Base-by-base conservation (phyloP, 2,329 filamentous ascomycete species). In the Arthrobotrys pseudoclavata region DNA sequence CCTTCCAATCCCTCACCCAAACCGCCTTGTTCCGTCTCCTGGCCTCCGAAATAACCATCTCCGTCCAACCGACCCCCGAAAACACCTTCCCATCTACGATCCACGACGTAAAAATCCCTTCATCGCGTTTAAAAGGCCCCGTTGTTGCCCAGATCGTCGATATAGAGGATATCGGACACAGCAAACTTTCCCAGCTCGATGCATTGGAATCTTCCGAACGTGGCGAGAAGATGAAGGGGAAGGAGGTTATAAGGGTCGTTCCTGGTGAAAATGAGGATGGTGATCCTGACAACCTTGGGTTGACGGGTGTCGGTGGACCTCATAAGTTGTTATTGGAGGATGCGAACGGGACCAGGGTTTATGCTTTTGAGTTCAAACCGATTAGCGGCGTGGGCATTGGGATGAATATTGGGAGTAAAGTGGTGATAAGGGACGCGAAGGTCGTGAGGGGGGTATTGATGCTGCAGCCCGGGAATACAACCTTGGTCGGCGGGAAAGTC, bases 301-400 rank as follows among this genome's bases (percentile, higher is more conserved):
- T 76, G 5, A 61, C 53, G 9, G 72, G 72, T 12, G 72, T 53
- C 0, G 82, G 82, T 1, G 88, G 91, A 0, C 91, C 93, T 24
- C 94, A 97, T 85, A 91, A 93, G 71, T 84, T 98, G 29, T 86
- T 96, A 0, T 82, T 99, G 70, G 93, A 98, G 83, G 96, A 99
- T 84, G 88, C 88, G 53, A 87, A 85, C 7, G 94, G 93, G 0
- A 87, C 86, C 12, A 90, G 88, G 80, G 86, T 91, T 0, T 92
- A 90, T 81, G 94, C 87, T 0, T 85, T 97, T 60, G 94, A 98
- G 84, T 83, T 96, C 62, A 86, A 85, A 79, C 86, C 87, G 9
- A 87, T 97, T 15, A 86, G 89, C 7, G 89, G 87, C 2, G 84
- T 97, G 6, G 89, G 87, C 0, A 83, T 94, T 5, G 87, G 86